Conservation (phyloP, 2,329 filamentous ascomycete genomes). For the Amphichorda felina region DNA sequence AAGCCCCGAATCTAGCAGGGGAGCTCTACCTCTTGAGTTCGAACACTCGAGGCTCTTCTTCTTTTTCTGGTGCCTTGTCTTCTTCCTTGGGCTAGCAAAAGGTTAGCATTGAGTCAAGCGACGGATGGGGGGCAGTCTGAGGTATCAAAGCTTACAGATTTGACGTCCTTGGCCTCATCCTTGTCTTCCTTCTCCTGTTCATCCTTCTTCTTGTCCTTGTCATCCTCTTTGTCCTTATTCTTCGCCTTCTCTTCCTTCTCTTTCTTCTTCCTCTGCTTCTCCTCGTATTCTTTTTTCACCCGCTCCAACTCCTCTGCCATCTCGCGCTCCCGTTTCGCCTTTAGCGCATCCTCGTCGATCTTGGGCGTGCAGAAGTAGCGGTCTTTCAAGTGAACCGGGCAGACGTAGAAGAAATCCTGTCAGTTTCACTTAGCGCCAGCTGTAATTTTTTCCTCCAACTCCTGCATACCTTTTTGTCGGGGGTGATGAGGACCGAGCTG, state of each 20-base stretch:
- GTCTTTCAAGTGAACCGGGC: constrained; percentile 72
- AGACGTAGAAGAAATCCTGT: constrained; percentile 88
- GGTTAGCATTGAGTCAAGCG: background rate
- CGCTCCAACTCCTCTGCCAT: constrained; percentile 52
- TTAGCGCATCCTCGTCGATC: constrained; percentile 53
- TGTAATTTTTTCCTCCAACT: too few species aligned
- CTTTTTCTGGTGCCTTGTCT: constrained; percentile 14
- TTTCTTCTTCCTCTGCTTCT: constrained; percentile 55
- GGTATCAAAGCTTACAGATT: background rate
- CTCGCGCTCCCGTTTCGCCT: constrained; percentile 49
- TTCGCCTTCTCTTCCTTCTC: constrained; percentile 49
- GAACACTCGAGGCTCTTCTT: constrained; percentile 70
- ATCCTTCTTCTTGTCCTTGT: constrained; percentile 31
- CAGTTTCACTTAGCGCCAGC: too few species aligned
- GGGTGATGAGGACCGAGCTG: constrained; percentile 76
- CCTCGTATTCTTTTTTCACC: constrained; percentile 67
- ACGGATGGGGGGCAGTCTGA: background rate
- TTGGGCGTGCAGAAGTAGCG: constrained; percentile 67
- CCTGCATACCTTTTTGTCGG: constrained; percentile 67
- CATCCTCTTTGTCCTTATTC: constrained; percentile 31
- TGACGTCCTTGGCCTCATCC: constrained; percentile 15
- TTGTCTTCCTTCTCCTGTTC: constrained; percentile 24
- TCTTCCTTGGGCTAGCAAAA: constrained; percentile 9
- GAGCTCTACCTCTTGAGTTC: constrained; percentile 61
- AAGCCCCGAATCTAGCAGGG: background rate